These are phyloP conservation scores for Poa pratensis DNA, from an alignment of 176 grass and related monocot species.

Conservation along the genomic window DNA sequence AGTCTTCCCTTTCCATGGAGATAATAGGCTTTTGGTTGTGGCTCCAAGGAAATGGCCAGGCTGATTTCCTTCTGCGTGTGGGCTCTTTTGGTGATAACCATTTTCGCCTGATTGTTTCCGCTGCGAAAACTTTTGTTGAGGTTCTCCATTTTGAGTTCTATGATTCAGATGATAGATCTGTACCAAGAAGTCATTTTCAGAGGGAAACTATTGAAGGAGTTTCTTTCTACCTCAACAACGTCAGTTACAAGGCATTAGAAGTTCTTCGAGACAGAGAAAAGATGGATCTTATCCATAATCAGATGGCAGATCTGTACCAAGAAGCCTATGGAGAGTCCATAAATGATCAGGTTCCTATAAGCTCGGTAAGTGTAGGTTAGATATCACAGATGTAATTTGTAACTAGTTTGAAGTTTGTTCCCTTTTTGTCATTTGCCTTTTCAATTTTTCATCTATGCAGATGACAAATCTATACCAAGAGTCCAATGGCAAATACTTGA, in stretches of 20 bases:
- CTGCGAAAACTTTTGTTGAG: conserved; percentile 20
- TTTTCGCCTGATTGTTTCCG: neutral
- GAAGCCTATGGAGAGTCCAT: neutral
- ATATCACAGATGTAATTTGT: neutral
- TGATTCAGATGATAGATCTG: conserved; percentile 24
- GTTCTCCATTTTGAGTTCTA: neutral
- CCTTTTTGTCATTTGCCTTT: neutral
- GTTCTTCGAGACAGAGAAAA: conserved; percentile 9
- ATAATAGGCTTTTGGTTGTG: conserved; percentile 72
- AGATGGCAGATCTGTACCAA: neutral
- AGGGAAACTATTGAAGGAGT: conserved; percentile 27
- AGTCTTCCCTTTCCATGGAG: conserved; percentile 51
- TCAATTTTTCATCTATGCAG: neutral
- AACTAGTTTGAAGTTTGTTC: neutral
- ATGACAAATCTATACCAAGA: conserved; percentile 3
- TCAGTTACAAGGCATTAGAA: conserved; percentile 21
- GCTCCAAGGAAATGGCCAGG: conserved; percentile 45
- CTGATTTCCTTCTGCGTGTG: conserved; percentile 22
- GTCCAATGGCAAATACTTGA: neutral
- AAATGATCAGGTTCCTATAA: neutral
- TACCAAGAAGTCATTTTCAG: neutral
- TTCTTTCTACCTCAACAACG: conserved; percentile 41
- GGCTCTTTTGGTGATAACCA: neutral
- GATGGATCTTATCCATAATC: neutral
- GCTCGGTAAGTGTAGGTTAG: conserved; percentile 28